These are phyloP conservation scores for Parafenestella ontariensis DNA, from an alignment of 2,329 filamentous ascomycete species.

Conservation along the genomic window DNA sequence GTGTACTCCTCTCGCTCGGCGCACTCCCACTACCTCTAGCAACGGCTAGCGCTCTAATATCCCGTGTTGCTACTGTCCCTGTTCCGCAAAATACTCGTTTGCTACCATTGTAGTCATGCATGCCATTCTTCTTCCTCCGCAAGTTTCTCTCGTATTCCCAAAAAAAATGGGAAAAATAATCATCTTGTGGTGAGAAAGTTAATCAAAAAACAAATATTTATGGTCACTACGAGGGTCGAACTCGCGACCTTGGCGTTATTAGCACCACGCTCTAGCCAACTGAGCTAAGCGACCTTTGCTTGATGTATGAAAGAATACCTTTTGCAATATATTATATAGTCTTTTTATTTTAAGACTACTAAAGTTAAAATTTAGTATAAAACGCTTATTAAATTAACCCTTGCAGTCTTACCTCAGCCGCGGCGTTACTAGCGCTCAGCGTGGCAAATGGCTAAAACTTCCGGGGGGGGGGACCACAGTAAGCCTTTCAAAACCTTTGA, in stretches of 20 bases:
- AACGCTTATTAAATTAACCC: no score
- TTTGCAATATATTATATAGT: background rate
- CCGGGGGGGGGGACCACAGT: no score
- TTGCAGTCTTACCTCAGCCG: no score
- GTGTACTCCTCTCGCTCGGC: slow-evolving; percentile 14
- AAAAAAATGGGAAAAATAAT: no score
- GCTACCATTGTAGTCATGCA: slow-evolving; percentile 29
- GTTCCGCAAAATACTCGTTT: slow-evolving; percentile 56
- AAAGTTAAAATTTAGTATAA: no score
- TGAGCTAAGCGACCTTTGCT: background rate
- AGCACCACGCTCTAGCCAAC: slow-evolving; percentile 1
- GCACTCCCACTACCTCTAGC: slow-evolving; percentile 19
- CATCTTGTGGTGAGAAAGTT: no score
- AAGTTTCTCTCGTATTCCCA: slow-evolving; percentile 73
- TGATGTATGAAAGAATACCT: background rate
- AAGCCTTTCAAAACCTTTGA: no score
- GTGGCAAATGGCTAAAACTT: no score
- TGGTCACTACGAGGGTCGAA: slow-evolving; percentile 1
- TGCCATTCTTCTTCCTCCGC: slow-evolving; percentile 68
- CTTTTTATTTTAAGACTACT: no score
- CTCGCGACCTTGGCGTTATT: slow-evolving; percentile 1
- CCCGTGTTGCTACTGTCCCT: slow-evolving; percentile 5
- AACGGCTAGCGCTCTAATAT: slow-evolving; percentile 2
- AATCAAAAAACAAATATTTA: no score
- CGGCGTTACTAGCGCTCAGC: no score